Evolutionary conservation across 371 early-diverging fungal genomes (phyloP).

Genomic region (Mucor sp.): DNA sequence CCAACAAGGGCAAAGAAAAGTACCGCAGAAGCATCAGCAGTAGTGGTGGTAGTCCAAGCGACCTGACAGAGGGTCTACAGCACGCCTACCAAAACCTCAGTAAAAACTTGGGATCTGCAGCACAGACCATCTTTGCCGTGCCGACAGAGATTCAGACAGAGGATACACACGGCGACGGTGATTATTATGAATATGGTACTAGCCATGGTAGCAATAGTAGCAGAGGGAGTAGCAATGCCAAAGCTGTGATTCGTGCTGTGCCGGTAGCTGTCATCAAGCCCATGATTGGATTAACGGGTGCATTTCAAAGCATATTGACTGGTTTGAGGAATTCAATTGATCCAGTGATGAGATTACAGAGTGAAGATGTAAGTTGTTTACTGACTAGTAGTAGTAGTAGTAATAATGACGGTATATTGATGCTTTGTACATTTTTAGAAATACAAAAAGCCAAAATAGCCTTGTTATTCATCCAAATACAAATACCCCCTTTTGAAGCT

Average conservation of each 20-base stretch:
- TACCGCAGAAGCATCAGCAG: background rate
- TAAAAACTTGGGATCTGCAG: constrained; percentile 78
- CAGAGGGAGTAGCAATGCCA: background rate
- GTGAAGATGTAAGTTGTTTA: constrained; percentile 72
- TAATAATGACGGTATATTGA: background rate
- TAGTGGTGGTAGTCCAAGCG: constrained; percentile 20
- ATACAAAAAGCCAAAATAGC: constrained; percentile 12
- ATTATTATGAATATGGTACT: background rate
- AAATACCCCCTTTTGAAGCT: too few relatives aligned
- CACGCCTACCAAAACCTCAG: constrained; percentile 79
- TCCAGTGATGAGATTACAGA: constrained; percentile 74
- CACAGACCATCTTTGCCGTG: constrained; percentile 87
- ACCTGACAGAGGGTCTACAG: constrained; percentile 85
- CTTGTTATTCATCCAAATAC: too few relatives aligned
- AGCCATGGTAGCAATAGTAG: constrained; percentile 2
- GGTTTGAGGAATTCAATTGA: constrained; percentile 92
- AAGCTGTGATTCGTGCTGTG: constrained; percentile 86
- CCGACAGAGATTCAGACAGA: constrained; percentile 63
- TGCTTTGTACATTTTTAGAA: background rate
- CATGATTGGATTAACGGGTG: constrained; percentile 94
- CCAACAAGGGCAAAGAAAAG: background rate
- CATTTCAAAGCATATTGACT: constrained; percentile 89
- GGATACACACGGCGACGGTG: background rate
- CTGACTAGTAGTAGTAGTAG: too few relatives aligned
- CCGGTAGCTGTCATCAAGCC: constrained; percentile 95